Base-by-base conservation (phyloP, 306 rosid genomes). In the Prunus kanzakura region DNA sequence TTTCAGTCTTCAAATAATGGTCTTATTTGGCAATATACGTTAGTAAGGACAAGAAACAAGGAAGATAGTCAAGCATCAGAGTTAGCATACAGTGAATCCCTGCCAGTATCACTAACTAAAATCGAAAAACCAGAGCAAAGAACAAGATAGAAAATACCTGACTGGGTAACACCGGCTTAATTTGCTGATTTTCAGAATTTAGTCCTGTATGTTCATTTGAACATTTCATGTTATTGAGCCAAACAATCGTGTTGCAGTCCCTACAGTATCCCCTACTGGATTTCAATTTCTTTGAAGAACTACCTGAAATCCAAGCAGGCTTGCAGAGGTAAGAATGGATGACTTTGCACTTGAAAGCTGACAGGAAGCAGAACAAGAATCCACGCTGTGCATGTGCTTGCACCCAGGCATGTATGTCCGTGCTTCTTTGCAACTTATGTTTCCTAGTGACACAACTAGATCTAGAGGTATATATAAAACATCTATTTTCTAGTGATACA, bases 251-350 rank as follows among this genome's bases (percentile, higher is more conserved):
- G 76, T 80, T 73, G 84, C 98, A 94, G 78, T 64, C 82, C 68
- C 73, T 84, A 82, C 98, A 91, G 79, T 84, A 94, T 81, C 97
- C 98, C 71, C 96, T 80, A 18, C 72, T 84, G 58, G 83, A 85
- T 74, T 86, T 67, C 62, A 87, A 76, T 81, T 79, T 90, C 85
- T 71, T 82, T 15, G 83, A 80, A 29, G 85, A 76, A 69, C 79
- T 76, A 49, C 91, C 98, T 93, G 75, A 22, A 81, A 81, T 27
- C 67, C 77, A 74, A 62, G 57, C 56, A 47, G 1, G 56, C 1
- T 55, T 6, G 18, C 20, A 41, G 30, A 30, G 56, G 32, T 60
- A 61, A 70, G 52, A 19, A 35, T 38, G 60, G 27, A 70, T 2
- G 54, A 76, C 22, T 46, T 9, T 0, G 32, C n/a, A 52, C 23